A percentile compares a stretch with the other conserved stretches of the same genome.
Evolutionary conservation across 306 rosid genomes (phyloP).

Genomic region (Quercus bicolor): DNA sequence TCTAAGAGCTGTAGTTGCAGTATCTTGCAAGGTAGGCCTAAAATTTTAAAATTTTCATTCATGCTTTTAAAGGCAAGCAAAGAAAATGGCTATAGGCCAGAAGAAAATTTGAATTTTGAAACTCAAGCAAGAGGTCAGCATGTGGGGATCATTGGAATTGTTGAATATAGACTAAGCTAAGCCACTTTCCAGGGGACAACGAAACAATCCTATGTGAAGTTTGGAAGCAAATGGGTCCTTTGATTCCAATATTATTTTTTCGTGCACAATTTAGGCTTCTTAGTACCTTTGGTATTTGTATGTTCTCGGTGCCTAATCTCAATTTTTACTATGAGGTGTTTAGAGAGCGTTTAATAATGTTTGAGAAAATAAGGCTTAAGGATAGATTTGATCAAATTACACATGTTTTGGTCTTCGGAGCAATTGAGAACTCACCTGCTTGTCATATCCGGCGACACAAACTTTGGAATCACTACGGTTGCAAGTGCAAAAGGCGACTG

Average conservation of each 20-base stretch:
- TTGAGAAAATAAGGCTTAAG: too few species aligned
- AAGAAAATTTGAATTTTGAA: neutral
- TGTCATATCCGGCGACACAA: too few species aligned
- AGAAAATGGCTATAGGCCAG: neutral
- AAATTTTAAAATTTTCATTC: neutral
- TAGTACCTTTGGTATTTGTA: neutral
- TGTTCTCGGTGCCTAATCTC: too few species aligned
- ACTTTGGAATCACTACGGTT: too few species aligned
- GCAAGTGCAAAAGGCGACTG: too few species aligned
- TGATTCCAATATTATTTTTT: neutral
- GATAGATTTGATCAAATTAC: too few species aligned
- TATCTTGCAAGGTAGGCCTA: neutral
- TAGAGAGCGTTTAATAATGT: too few species aligned
- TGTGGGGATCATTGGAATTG: conserved; percentile 1
- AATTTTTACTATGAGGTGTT: too few species aligned
- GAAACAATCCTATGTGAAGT: neutral
- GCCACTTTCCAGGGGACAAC: conserved; percentile 25
- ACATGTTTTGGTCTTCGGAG: too few species aligned
- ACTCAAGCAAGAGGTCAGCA: too few species aligned
- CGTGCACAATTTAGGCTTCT: neutral
- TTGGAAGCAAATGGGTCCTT: neutral
- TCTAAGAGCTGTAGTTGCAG: too few species aligned
- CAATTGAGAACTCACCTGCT: too few species aligned
- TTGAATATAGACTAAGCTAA: conserved; percentile 23
- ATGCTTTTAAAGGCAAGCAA: neutral